Percentiles rank a stretch among this genome's conserved stretches.
phyloP scores from a whole-genome alignment of 306 rosid species.

The Ammopiptanthus mongolicus region DNA sequence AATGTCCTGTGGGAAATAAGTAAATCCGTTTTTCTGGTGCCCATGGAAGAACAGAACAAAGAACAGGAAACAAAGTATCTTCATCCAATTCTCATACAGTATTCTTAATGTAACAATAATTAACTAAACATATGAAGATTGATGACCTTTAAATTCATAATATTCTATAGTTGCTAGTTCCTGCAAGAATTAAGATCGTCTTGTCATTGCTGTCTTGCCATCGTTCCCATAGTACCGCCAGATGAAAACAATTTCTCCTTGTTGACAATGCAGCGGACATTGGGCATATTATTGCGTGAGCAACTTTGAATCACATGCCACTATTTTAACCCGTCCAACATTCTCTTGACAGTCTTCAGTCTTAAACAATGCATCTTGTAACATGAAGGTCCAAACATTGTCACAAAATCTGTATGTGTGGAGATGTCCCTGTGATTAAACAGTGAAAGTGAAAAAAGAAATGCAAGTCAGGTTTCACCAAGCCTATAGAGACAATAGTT shows the following conservation, averaged over 20 bases:
- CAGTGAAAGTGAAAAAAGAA: not conserved
- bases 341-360: slow-evolving; percentile 59
- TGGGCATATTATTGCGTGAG: slow-evolving; percentile 57
- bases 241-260: slow-evolving; percentile 19
- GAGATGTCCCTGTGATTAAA: slow-evolving; percentile 74
- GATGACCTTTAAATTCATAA: slow-evolving; percentile 33
- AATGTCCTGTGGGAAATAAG: not conserved
- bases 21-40: not conserved
- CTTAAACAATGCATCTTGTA: slow-evolving; percentile 65
- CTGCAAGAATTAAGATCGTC: slow-evolving; percentile 26
- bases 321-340: slow-evolving; percentile 77
- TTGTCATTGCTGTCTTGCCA: slow-evolving; percentile 18
- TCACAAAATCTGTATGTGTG: slow-evolving; percentile 96
- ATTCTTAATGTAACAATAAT: slow-evolving; percentile 27
- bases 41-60: not conserved
- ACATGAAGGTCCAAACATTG: slow-evolving; percentile 96
- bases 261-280: not conserved
- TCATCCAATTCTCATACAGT: slow-evolving; percentile 24
- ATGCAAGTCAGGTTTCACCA: not conserved
- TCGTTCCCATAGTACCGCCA: slow-evolving; percentile 22
- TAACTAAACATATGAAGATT: slow-evolving; percentile 30
- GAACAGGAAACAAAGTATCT: slow-evolving; percentile 3
- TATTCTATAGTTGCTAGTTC: slow-evolving; percentile 30
- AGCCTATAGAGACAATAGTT: not conserved
- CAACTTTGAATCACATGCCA: slow-evolving; percentile 94